Evolutionary conservation across 164 flowering plant genomes (phyloP).

Genomic region (Platanus orientalis): DNA sequence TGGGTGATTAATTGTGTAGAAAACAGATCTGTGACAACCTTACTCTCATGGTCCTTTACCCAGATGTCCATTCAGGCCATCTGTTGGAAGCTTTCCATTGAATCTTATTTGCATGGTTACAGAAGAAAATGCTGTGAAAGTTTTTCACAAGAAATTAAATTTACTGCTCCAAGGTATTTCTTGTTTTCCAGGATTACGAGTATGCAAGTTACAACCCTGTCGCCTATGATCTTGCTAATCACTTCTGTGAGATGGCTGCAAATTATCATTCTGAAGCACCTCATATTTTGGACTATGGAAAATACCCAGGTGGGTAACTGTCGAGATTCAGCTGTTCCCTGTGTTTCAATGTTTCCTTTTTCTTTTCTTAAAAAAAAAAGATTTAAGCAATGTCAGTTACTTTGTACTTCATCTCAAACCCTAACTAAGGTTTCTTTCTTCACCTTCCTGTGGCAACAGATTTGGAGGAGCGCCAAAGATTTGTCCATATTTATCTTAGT

Average conservation of each 20-base stretch:
- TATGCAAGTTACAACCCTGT: slow-evolving; percentile 82
- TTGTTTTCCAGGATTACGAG: slow-evolving; percentile 74
- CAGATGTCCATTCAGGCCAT: no score
- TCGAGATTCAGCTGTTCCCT: neutral
- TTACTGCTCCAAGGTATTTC: neutral
- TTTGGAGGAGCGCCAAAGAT: slow-evolving; percentile 60
- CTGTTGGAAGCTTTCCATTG: no score
- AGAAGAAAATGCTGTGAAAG: no score
- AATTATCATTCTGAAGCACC: slow-evolving; percentile 82
- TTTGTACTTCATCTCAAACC: neutral
- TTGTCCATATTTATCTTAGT: slow-evolving; percentile 48
- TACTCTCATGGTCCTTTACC: no score
- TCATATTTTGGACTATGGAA: slow-evolving; percentile 67
- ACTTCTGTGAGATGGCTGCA: slow-evolving; percentile 95
- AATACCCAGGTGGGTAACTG: slow-evolving; percentile 66
- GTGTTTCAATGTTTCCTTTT: neutral
- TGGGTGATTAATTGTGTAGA: no score
- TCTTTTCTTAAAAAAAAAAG: neutral
- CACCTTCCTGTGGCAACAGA: slow-evolving; percentile 31
- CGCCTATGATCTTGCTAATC: slow-evolving; percentile 91
- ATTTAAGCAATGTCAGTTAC: no score
- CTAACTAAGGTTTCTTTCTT: slow-evolving; percentile 5
- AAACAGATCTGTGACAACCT: no score
- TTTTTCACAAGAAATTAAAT: no score
- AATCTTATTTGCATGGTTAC: no score